A percentile compares a stretch with the other conserved stretches of the same genome.
Evolutionary conservation across 2,329 filamentous ascomycete genomes (phyloP).

Genomic region (Talaromyces sp.): DNA sequence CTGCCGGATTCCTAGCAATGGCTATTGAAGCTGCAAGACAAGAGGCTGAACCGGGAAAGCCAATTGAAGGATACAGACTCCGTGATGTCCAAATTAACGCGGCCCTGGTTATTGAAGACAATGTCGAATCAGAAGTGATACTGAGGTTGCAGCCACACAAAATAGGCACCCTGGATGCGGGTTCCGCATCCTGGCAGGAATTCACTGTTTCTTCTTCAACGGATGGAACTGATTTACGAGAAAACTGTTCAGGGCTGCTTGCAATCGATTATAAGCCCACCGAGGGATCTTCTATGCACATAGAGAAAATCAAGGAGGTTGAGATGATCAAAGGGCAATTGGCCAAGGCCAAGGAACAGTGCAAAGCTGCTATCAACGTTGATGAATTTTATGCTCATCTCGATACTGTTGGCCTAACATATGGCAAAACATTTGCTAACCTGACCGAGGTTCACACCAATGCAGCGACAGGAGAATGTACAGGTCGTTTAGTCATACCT

Average conservation of each 20-base stretch:
- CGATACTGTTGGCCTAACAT: not conserved
- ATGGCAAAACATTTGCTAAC: conserved; percentile 5
- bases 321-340: not conserved
- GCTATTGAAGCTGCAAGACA: conserved; percentile 21
- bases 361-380: not conserved
- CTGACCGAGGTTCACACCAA: not conserved
- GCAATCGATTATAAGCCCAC: conserved; percentile 3
- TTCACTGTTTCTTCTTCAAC: not conserved
- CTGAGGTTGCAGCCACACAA: not conserved
- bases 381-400: conserved; percentile 5
- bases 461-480: not conserved
- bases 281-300: not conserved
- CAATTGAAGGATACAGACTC: not conserved
- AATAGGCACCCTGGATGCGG: not conserved
- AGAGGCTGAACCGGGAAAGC: not conserved
- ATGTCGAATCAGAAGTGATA: not conserved
- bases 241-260: conserved; percentile 5
- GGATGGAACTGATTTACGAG: not conserved
- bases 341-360: not conserved
- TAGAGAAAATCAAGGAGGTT: not conserved
- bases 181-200: not conserved
- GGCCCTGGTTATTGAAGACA: not conserved
- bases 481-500: not conserved
- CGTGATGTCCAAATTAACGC: not conserved
- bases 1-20: conserved; percentile 24